These are phyloP conservation scores for Trichoderma koningii DNA, from an alignment of 2,329 filamentous ascomycete species.

Conservation along the genomic window DNA sequence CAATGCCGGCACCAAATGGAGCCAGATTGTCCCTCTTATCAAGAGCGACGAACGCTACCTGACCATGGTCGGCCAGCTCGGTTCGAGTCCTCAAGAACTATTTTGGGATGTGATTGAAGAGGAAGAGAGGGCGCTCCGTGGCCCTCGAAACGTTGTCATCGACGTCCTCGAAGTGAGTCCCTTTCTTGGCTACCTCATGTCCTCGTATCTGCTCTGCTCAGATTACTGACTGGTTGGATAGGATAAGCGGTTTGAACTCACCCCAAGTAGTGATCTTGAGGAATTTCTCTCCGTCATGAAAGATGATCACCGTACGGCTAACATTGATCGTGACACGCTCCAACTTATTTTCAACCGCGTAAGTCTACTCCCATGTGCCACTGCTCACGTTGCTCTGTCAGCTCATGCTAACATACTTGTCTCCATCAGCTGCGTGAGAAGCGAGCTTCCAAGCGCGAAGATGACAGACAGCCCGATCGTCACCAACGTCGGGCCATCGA, in stretches of 20 bases:
- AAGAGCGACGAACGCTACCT: conserved; percentile 80
- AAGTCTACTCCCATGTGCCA: conserved; percentile 34
- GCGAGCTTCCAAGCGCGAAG: conserved; percentile 76
- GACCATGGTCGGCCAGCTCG: conserved; percentile 78
- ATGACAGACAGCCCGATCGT: conserved; percentile 82
- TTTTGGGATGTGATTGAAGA: conserved; percentile 97
- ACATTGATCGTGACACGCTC: conserved; percentile 78
- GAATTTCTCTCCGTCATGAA: conserved; percentile 83
- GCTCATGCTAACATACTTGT: conserved; percentile 16
- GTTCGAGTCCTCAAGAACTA: conserved; percentile 83
- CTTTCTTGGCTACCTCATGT: too few species aligned
- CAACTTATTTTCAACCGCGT: conserved; percentile 81
- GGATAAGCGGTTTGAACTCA: conserved; percentile 92
- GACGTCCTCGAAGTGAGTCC: conserved; percentile 81
- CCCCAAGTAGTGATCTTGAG: conserved; percentile 80
- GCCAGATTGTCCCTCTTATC: conserved; percentile 72
- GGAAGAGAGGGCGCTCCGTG: conserved; percentile 83
- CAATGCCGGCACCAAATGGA: conserved; percentile 90
- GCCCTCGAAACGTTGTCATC: conserved; percentile 77
- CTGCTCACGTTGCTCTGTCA: too few species aligned
- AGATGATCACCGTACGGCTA: conserved; percentile 83
- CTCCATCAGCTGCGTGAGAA: conserved; percentile 73
- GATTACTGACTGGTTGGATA: conserved; percentile 42
- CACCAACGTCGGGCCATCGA: conserved; percentile 84
- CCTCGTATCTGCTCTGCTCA: too few species aligned